phyloP scores from a whole-genome alignment of 2,329 filamentous ascomycete species.

The Geoglossum cookeanum region DNA sequence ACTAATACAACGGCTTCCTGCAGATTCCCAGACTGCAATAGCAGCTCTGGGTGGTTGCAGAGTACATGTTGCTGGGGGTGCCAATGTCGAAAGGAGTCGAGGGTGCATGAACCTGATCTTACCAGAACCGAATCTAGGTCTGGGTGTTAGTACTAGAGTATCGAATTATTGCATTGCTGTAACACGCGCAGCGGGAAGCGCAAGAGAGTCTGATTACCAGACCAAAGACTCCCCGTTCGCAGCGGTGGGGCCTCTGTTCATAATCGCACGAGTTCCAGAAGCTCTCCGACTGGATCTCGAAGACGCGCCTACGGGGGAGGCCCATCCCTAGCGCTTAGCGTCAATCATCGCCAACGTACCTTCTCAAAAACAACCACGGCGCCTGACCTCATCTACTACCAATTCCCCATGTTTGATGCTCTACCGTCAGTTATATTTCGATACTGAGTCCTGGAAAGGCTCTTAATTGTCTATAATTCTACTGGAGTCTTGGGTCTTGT shows the following conservation, averaged over 20 bases:
- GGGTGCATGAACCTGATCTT: background rate
- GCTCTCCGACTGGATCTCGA: background rate
- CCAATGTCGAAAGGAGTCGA: background rate
- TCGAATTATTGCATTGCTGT: background rate
- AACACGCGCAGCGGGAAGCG: background rate
- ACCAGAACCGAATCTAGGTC: background rate
- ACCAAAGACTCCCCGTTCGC: background rate
- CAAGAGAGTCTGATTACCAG: background rate
- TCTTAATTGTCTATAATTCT: background rate
- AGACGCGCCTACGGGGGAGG: background rate
- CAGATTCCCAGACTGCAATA: background rate
- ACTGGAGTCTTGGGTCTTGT: background rate
- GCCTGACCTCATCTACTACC: background rate
- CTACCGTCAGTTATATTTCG: background rate
- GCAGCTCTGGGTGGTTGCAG: background rate
- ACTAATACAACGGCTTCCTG: background rate
- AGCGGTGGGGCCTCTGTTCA: background rate
- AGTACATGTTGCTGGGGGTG: background rate
- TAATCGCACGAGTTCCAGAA: background rate
- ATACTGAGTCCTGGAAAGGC: background rate
- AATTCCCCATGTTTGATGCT: background rate
- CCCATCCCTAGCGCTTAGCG: background rate
- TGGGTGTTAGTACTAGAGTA: background rate
- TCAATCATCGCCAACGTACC: slow-evolving; percentile 1
- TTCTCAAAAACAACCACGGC: background rate